These are phyloP conservation scores for Myxozyma sirexii DNA, from an alignment of 805 yeast species.

Conservation along the genomic window DNA sequence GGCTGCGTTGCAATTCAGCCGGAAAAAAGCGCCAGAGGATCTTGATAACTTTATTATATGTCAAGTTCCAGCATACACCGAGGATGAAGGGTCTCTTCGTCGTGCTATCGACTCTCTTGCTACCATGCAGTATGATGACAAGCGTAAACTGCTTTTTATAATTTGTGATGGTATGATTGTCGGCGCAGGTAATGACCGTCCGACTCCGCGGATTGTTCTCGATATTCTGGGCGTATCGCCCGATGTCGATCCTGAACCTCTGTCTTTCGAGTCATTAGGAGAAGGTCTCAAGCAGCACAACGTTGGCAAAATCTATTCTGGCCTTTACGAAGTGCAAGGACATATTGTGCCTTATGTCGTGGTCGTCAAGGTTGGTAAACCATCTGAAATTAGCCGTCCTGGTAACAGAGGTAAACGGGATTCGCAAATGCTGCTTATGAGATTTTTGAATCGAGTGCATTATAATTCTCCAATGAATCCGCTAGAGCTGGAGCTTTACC, in stretches of 20 bases:
- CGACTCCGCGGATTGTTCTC: conserved; percentile 61
- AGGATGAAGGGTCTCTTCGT: conserved; percentile 57
- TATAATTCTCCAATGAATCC: conserved; percentile 63
- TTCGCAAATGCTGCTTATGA: conserved; percentile 62
- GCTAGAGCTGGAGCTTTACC: conserved; percentile 57
- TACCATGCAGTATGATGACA: conserved; percentile 59
- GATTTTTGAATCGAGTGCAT: conserved; percentile 62
- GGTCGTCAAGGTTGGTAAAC: conserved; percentile 63
- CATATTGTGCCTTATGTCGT: conserved; percentile 58
- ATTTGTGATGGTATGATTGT: conserved; percentile 65
- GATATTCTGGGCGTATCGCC: conserved; percentile 58
- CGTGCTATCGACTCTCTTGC: conserved; percentile 63
- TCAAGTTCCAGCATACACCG: conserved; percentile 63
- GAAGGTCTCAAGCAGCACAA: conserved; percentile 65
- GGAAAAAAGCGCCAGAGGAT: conserved; percentile 44
- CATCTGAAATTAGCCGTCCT: conserved; percentile 58
- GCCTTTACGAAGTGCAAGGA: conserved; percentile 60
- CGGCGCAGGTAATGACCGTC: conserved; percentile 61
- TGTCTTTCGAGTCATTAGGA: conserved; percentile 60
- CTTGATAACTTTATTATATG: conserved; percentile 47
- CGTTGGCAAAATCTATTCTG: conserved; percentile 63
- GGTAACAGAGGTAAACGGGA: conserved; percentile 71
- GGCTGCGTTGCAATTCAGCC: conserved; percentile 48
- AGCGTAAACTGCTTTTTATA: conserved; percentile 58
- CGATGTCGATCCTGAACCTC: conserved; percentile 55